Evolutionary conservation across 805 yeast genomes (phyloP), one percentile per base, ranked within the genome.

Genomic region (Ogataea pilisensis): DNA sequence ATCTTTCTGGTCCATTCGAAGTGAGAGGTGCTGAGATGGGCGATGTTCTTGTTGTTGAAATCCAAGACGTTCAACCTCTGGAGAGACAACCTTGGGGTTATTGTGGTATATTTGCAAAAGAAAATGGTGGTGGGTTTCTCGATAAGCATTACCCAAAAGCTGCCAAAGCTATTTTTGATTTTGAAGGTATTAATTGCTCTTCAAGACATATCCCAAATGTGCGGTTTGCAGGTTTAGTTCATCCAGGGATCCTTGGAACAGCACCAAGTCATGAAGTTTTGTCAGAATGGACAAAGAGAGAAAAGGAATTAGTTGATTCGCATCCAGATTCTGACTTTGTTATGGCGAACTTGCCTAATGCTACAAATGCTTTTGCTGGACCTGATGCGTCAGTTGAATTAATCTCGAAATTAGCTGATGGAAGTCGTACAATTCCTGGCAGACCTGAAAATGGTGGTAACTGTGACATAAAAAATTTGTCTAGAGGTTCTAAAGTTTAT

Each of bases 11-110:
- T 5, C 78, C 78, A 7, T 65, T 72, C 46, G 58, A 65, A 19
- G 58, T 73, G 31, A 65, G 63, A 39, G 75, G 65, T 8, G 68
- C 74, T 14, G 65, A 70, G 44, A 67, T 70, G 13, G 78, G 78
- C 6, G 78, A 73, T 54, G 64, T 63, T n/a, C 52, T 73, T 28
- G 71, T 69, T 39, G 74, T 73, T 16, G 74, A 71, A 46, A 72
- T 73, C 42, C 69, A 68, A 49, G 78, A 73, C 46, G 74, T 73
- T 18, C 78, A 73, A 52, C 78, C 78, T 3, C 54, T 72, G 35
- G 75, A 71, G 39, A 60, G 71, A 49, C 75, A 69, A 45, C 75
- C 77, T 13, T 73, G 78, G 78, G 78, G 78, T 2, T 73, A 73
- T 51, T 65, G 70, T 49, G 78, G 76, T 11, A 57, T 73, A 4